Evolutionary conservation across 2,329 filamentous ascomycete species (phyloP), one percentile per base, ranked within the genome.

Genomic region (Blumeriella jaapii): DNA sequence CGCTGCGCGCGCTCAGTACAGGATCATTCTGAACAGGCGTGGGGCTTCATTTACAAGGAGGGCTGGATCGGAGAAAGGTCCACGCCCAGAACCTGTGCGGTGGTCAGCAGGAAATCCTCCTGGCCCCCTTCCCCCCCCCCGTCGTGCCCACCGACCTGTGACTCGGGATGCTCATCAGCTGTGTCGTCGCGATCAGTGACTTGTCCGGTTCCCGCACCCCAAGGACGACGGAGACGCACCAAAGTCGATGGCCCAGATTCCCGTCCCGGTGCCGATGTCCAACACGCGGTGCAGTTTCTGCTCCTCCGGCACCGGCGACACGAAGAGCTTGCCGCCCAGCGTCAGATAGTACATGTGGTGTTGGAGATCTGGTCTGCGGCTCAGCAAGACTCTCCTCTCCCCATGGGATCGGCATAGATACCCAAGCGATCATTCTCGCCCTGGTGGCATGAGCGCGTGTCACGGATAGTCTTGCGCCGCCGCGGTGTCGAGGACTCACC

Each of bases 41-140:
- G 10, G 22, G 22, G 4, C 3, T 24, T 3, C 12, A 3, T 24
- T 4, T 24, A 24, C 22, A 64, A 59, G 28, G 48, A 40, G 3
- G 59, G 58, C 29, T 62, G 59, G 25, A 60, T 61, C 5, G 58
- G 59, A 5, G 55, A 58, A 5, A 64, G 49, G 39, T 64, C 61
- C 2, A 55, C 47, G 3, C 59, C 57, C 3, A 55, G 30, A 2
- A 59, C 52, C 18, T 42, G 20, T 7, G n/a, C n/a, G n/a, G n/a
- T n/a, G n/a, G n/a, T n/a, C n/a, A n/a, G n/a, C n/a, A n/a, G n/a
- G n/a, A n/a, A n/a, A n/a, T n/a, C n/a, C n/a, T n/a, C n/a, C n/a
- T n/a, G n/a, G n/a, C n/a, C n/a, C n/a, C n/a, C n/a, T n/a, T n/a
- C n/a, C n/a, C n/a, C n/a, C n/a, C n/a, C 22, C 9, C 7, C 3